These are phyloP conservation scores for Diaporthe helianthi DNA, from an alignment of 2,329 filamentous ascomycete species.

Conservation along the genomic window DNA sequence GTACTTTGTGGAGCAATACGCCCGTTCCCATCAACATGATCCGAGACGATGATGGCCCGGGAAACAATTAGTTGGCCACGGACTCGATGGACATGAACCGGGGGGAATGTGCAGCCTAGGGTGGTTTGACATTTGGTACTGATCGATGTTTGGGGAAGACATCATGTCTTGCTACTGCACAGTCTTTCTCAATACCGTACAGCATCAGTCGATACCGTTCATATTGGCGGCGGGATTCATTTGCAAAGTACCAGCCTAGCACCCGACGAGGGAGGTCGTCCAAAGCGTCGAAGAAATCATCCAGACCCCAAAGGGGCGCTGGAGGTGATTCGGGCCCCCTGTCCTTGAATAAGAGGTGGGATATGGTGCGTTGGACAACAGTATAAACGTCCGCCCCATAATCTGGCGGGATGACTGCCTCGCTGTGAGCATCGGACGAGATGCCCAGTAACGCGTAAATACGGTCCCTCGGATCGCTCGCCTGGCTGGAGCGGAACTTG, in stretches of 20 bases:
- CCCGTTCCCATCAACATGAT: not conserved
- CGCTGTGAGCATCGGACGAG: not conserved
- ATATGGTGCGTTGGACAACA: conserved; percentile 6
- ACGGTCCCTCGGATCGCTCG: conserved; percentile 9
- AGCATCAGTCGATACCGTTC: not conserved
- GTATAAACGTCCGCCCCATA: not conserved
- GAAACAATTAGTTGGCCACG: not conserved
- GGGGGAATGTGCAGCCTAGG: not conserved
- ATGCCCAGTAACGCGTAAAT: conserved; percentile 4
- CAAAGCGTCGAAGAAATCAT: not conserved
- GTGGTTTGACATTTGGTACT: not conserved
- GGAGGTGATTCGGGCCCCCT: not conserved
- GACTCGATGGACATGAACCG: not conserved
- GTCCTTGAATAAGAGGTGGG: not conserved
- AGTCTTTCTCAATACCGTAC: not conserved
- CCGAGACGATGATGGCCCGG: not conserved
- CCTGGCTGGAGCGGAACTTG: conserved; percentile 2
- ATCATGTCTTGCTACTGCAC: not conserved
- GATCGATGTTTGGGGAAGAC: not conserved
- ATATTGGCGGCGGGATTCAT: not conserved
- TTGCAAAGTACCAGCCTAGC: not conserved
- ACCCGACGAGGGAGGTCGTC: conserved; percentile 9
- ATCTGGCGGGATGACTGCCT: not conserved
- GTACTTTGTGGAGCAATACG: not conserved
- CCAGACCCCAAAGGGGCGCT: not conserved